Conservation (phyloP, 805 yeast genomes). For the Tetrapisispora arboricola region DNA sequence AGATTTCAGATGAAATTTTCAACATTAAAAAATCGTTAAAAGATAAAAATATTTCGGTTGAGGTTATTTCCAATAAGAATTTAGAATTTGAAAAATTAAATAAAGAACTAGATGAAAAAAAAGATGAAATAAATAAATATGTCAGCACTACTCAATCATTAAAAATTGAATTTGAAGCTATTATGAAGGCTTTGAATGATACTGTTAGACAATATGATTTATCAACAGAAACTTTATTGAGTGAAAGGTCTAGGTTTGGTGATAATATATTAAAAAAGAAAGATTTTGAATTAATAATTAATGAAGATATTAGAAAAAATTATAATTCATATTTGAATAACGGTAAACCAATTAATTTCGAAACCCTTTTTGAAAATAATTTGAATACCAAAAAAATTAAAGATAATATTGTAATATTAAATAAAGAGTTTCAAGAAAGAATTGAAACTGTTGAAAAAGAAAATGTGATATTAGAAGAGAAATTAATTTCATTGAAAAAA, state of each 20-base stretch:
- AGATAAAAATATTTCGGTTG: conserved; percentile 49
- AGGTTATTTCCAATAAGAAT: conserved; percentile 53
- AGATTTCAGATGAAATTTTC: conserved; percentile 34
- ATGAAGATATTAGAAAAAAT: conserved; percentile 28
- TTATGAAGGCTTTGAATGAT: conserved; percentile 42
- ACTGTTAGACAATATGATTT: conserved; percentile 49
- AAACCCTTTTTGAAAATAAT: conserved; percentile 7
- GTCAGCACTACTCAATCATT: conserved; percentile 38
- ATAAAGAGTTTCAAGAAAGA: conserved; percentile 29
- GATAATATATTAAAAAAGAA: conserved; percentile 20
- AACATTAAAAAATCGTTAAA: conserved; percentile 36
- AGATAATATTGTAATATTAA: conserved; percentile 25
- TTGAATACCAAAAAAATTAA: conserved; percentile 19
- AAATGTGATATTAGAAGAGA: conserved; percentile 37
- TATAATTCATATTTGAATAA: conserved; percentile 8
- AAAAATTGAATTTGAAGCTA: conserved; percentile 39
- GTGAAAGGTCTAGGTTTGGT: conserved; percentile 13
- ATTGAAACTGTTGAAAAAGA: conserved; percentile 12
- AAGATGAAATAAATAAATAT: conserved; percentile 37
- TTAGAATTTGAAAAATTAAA: conserved; percentile 51
- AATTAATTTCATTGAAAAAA: conserved; percentile 46
- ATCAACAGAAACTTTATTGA: conserved; percentile 32
- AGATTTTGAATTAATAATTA: conserved; percentile 14
- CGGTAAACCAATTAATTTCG: conserved; percentile 7
- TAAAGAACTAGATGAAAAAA: conserved; percentile 39